Evolutionary conservation across 2,329 filamentous ascomycete genomes (phyloP).

Genomic region (Pyrenophora tritici-repentis): DNA sequence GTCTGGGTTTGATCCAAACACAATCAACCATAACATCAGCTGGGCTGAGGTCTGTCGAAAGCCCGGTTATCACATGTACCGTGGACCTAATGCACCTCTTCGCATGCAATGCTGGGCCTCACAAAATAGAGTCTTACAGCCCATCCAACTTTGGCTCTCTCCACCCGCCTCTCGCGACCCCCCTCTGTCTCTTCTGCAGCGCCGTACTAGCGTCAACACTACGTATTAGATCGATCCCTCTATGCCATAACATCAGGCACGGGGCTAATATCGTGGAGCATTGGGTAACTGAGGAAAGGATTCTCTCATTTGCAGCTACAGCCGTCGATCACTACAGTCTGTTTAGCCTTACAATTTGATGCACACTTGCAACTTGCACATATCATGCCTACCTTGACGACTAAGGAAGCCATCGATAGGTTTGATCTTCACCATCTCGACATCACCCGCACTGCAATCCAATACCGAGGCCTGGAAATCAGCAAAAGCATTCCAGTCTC

Average conservation of each 20-base stretch:
- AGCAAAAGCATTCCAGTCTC: slow-evolving; percentile 9
- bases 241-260: too few species aligned
- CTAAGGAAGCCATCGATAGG: slow-evolving; percentile 26
- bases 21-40: slow-evolving; percentile 22
- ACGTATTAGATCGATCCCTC: too few species aligned
- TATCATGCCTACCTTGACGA: slow-evolving; percentile 15
- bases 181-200: neutral
- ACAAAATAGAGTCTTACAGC: slow-evolving; percentile 4
- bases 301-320: too few species aligned
- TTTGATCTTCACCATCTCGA: slow-evolving; percentile 18
- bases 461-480: slow-evolving; percentile 17
- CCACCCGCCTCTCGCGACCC: slow-evolving; percentile 12
- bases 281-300: too few species aligned
- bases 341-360: too few species aligned
- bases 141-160: slow-evolving; percentile 16
- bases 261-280: too few species aligned
- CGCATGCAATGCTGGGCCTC: slow-evolving; percentile 7
- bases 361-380: slow-evolving; percentile 2
- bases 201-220: neutral
- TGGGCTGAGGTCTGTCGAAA: slow-evolving; percentile 22
- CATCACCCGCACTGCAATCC: slow-evolving; percentile 2
- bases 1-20: slow-evolving; percentile 6
- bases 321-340: too few species aligned
- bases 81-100: slow-evolving; percentile 15
- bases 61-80: slow-evolving; percentile 21